These are phyloP conservation scores for Yarrowia keelungensis DNA, from an alignment of 805 yeast species.

Conservation along the genomic window DNA sequence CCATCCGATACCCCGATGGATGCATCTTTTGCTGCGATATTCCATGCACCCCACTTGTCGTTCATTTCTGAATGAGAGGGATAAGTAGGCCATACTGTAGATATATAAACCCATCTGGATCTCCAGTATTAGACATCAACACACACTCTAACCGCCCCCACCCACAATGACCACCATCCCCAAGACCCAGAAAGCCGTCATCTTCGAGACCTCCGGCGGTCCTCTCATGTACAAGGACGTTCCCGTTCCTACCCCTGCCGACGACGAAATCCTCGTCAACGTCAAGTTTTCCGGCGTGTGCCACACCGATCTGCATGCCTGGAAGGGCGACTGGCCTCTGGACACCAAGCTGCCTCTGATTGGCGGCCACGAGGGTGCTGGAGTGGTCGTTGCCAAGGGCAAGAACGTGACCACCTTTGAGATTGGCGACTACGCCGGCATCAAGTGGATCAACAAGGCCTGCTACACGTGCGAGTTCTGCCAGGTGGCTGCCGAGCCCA, in stretches of 20 bases:
- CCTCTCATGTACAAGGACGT: conserved; percentile 30
- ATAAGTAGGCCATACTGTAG: no score
- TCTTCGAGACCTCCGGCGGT: conserved; percentile 61
- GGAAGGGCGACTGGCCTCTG: conserved; percentile 76
- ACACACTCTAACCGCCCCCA: not conserved
- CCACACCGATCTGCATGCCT: conserved; percentile 29
- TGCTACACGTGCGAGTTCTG: conserved; percentile 28
- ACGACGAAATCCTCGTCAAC: conserved; percentile 24
- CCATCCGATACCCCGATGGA: not conserved
- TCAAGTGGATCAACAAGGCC: conserved; percentile 32
- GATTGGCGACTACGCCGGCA: conserved; percentile 21
- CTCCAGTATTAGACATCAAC: not conserved
- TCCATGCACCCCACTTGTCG: conserved; percentile 35
- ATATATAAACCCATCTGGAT: no score
- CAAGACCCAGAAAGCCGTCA: conserved; percentile 71
- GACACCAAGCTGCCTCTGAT: conserved; percentile 75
- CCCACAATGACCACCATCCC: conserved; percentile 55
- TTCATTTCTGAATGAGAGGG: not conserved
- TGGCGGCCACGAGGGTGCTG: conserved; percentile 94
- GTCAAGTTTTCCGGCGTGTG: conserved; percentile 26
- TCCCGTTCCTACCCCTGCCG: conserved; percentile 9
- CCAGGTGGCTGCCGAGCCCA: conserved; percentile 26
- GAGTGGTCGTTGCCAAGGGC: conserved; percentile 65
- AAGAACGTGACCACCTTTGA: conserved; percentile 27
- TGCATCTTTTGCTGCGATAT: conserved; percentile 20